Evolutionary conservation across 202 grass and related monocot genomes (phyloP).

Genomic region (Cymbopogon flexuosus): DNA sequence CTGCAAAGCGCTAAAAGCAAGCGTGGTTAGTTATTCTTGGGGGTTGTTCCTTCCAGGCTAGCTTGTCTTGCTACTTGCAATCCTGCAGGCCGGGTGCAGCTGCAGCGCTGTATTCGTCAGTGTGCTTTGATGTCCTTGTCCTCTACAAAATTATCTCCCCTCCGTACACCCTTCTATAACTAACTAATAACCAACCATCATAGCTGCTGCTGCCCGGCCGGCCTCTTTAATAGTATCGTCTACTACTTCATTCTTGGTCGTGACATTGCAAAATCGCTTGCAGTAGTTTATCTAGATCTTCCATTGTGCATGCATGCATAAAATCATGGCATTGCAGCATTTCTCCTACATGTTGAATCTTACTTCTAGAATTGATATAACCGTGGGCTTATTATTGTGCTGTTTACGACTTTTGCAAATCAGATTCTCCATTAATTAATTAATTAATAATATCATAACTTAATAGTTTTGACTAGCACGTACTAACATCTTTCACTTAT

Average conservation of each 20-base stretch:
- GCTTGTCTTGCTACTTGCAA: constrained; percentile 4
- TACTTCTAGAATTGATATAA: background rate
- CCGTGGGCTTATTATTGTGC: background rate
- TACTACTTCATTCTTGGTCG: background rate
- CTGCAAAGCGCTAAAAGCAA: constrained; percentile 46
- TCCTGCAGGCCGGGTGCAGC: background rate
- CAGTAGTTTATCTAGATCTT: no score
- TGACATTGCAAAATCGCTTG: background rate
- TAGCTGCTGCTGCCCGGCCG: background rate
- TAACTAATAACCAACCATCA: background rate
- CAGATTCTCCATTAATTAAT: background rate
- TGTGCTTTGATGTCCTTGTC: constrained; percentile 18
- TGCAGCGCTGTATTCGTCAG: background rate
- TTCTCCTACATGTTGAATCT: background rate
- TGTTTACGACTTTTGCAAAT: background rate
- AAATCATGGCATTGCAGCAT: background rate
- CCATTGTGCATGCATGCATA: background rate
- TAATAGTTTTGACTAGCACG: background rate
- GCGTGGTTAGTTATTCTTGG: constrained; percentile 62
- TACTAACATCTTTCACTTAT: background rate
- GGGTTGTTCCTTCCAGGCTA: constrained; percentile 25
- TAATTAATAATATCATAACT: background rate
- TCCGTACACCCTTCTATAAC: background rate
- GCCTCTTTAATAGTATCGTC: background rate
- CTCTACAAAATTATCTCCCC: constrained; percentile 13